These are phyloP conservation scores for Platanthera zijinensis DNA, from an alignment of 106 monocot genomes.

Conservation along the genomic window DNA sequence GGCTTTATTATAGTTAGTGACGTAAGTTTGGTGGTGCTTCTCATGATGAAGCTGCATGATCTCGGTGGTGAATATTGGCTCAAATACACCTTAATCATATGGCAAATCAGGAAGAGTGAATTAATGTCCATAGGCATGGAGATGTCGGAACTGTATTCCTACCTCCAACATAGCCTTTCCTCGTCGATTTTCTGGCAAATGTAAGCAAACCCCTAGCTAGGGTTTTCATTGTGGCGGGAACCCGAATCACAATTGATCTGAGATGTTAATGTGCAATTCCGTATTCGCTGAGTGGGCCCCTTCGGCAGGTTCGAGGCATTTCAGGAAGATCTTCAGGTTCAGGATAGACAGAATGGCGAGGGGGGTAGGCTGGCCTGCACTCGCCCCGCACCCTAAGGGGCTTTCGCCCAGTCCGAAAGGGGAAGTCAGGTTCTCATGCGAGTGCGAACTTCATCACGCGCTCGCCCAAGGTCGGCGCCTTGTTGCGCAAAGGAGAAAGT, in stretches of 20 bases:
- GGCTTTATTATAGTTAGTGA: conserved; percentile 94
- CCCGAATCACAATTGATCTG: conserved; percentile 36
- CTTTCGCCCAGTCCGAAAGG: too few relatives aligned
- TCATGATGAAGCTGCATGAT: conserved; percentile 96
- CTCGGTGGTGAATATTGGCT: conserved; percentile 90
- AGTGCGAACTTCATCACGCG: too few relatives aligned
- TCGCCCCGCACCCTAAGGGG: too few relatives aligned
- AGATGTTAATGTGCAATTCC: neutral
- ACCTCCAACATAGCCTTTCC: neutral
- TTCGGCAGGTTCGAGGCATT: too few relatives aligned
- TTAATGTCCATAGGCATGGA: conserved; percentile 42
- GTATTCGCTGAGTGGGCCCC: too few relatives aligned
- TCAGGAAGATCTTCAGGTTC: too few relatives aligned
- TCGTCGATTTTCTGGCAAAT: neutral
- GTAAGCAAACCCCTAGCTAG: conserved; percentile 6
- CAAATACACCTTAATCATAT: conserved; percentile 88
- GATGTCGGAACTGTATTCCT: conserved; percentile 7
- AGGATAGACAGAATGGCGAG: too few relatives aligned
- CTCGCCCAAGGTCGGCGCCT: too few relatives aligned
- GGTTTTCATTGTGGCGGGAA: conserved; percentile 37
- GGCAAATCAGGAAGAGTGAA: conserved; percentile 82
- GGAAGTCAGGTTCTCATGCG: too few relatives aligned
- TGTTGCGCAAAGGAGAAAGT: too few relatives aligned
- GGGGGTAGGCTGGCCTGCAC: too few relatives aligned
- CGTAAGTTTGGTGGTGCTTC: conserved; percentile 95